These are phyloP conservation scores for Dothiorella sarmentorum DNA, from an alignment of 2,329 filamentous ascomycete species.

Conservation along the genomic window DNA sequence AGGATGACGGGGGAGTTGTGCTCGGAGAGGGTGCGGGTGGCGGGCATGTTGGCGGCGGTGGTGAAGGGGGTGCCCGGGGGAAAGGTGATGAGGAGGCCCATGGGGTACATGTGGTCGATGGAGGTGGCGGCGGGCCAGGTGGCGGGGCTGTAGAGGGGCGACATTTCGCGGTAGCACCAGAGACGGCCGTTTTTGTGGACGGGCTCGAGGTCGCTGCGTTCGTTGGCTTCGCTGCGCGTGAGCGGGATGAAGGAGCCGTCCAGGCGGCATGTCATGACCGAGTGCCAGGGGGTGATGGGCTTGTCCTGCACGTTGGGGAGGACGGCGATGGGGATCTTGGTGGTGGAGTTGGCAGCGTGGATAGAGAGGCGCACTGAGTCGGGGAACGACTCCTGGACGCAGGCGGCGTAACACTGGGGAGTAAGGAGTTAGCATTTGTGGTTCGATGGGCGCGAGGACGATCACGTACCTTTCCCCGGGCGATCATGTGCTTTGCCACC, in stretches of 20 bases:
- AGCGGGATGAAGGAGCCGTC: slow-evolving; percentile 14
- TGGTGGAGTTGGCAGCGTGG: slow-evolving; percentile 30
- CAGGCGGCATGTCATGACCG: slow-evolving; percentile 14
- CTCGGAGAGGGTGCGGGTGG: slow-evolving; percentile 47
- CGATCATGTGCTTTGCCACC: slow-evolving; percentile 29
- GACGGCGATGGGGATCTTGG: slow-evolving; percentile 30
- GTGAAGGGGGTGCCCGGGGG: slow-evolving; percentile 34
- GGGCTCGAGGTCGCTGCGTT: slow-evolving; percentile 21
- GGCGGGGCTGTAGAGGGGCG: slow-evolving; percentile 24
- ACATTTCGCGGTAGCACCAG: slow-evolving; percentile 27
- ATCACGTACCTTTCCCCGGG: slow-evolving; percentile 23
- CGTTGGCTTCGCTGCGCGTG: neutral
- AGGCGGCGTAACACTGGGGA: slow-evolving; percentile 21
- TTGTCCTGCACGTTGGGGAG: slow-evolving; percentile 21
- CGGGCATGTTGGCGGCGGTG: slow-evolving; percentile 43
- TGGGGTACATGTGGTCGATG: slow-evolving; percentile 28
- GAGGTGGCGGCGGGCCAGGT: slow-evolving; percentile 20
- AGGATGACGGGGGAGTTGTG: slow-evolving; percentile 53
- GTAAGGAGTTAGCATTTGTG: neutral
- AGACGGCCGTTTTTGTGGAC: slow-evolving; percentile 24
- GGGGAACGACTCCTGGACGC: slow-evolving; percentile 18
- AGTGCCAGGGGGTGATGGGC: slow-evolving; percentile 18
- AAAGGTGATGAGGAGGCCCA: slow-evolving; percentile 24
- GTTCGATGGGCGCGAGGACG: slow-evolving; percentile 10
- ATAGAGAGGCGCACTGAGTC: slow-evolving; percentile 31